Evolutionary conservation across 129 eudicot genomes (phyloP), one percentile per base, ranked within the genome.

Genomic region (Centrapalus pauciflorus): DNA sequence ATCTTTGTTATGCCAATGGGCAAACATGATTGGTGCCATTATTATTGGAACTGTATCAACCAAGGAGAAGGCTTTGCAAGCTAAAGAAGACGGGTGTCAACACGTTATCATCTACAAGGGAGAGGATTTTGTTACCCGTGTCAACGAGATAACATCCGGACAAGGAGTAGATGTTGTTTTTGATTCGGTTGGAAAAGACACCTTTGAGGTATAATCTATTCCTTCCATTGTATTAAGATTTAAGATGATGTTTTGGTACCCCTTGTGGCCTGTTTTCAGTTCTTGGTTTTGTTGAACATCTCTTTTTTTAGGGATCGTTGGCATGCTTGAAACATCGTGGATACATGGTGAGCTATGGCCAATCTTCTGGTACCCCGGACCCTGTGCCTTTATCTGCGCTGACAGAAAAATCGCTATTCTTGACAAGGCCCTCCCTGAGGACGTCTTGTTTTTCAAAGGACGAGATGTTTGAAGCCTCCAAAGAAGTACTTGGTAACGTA

Each of bases 121-220:
- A n/a, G 90, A 89, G 66, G 84, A 89, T 77, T 83, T 89, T 72
- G 95, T 77, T 9, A 45, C 82, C 21, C 83, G 90, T 51, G 90
- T 89, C 51, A 62, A 77, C 16, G 96, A 89, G 60, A 83, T 89
- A 73, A 89, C 96, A 34, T 71, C 86, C 7, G 90, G 84, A 27
- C 55, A 72, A 79, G 90, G 96, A 73, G 84, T 89, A 11, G 95
- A 89, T n/a, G 96, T 81, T 48, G 96, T 89, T 62, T 89, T 83
- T 21, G 96, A 89, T 72, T 85, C 94, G 11, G 95, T 85, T n/a
- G 96, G 96, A 33, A 89, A 81, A 66, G 96, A 85, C 81, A 89
- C 90, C 46, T 89, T 89, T 69, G 70, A 85, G 88, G 90, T 89
- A 67, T 0, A 5, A 7, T 51, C 33, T 28, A 3, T 59, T 38